Base-by-base conservation (phyloP, 352 stramenopile genomes). In the Plasmopara viticola region DNA sequence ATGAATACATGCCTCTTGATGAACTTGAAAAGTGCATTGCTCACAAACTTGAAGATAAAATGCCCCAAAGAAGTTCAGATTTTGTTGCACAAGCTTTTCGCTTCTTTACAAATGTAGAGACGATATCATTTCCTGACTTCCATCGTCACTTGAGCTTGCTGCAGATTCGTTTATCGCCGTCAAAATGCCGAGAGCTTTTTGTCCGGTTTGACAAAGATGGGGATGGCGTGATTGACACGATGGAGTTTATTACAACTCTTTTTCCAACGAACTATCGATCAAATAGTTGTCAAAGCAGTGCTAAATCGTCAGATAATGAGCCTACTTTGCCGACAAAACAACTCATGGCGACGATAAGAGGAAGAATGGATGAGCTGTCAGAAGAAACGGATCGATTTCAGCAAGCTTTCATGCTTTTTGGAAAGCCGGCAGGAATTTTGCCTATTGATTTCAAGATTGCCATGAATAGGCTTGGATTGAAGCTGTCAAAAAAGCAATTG, bases 321-420 rank as follows among this genome's bases (percentile, higher is more conserved):
- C 48, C 60, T 4, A 50, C 67, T 17, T 52, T 88, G 6, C 68
- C 75, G 15, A 83, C 75, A 13, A 70, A 82, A 28, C 72, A 89
- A 47, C 67, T 89, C 29, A 58, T 88, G 25, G 50, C 67, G 1
- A 70, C 61, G 38, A 51, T 91, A 51, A 65, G 75, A 9, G 71
- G 86, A 14, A 81, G 74, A 49, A 62, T 91, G 10, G 74, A 87
- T 17, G 74, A 86, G 29, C 70, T 76, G 2, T 82, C 72, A 0
- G 85, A 87, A 42, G 77, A 82, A 49, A 78, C 73, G 5, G 81
- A 88, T 37, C 74, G 71, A 7, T 89, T 91, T 18, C 78, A 82
- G 18, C 81, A 90, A 62, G 76, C 78, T 28, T 82, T 86, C 28
- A 77, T 72, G 47, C 74, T 91, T 13, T 90, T 91, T 38, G 54